Base-by-base conservation (phyloP, 768 basidiomycete species). In the Coprinopsis marcescibilis region DNA sequence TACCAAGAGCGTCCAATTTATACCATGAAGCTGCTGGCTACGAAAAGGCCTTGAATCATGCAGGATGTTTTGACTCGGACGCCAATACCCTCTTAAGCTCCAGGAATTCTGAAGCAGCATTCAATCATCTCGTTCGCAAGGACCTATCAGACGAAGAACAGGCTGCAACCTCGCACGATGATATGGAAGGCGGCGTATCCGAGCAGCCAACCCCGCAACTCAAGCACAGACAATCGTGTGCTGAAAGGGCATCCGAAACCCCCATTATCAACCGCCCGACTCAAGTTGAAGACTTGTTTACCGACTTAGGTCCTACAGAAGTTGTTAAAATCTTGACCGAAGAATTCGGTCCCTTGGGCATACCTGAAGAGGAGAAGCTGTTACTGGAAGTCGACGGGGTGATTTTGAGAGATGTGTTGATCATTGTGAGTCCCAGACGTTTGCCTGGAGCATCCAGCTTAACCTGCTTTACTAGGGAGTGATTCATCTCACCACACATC, bases 401-500 rank as follows among this genome's bases (percentile, higher is more conserved):
- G 26, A 57, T 78, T 27, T 63, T 78, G 32, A 63, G 68, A 34
- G 75, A 78, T 21, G 74, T 76, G 10, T 57, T 71, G 8, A 67
- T 78, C n/a, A 53, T 78, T 43, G 73, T 76, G 13, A 48, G 70
- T 65, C 17, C n/a, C 29, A 10, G 15, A 37, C n/a, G 10, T 20
- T 19, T n/a, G 13, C 13, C 14, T 33, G 17, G 24, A 15, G 20
- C 17, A 14, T 51, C 12, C 10, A 20, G 15, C 14, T 20, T 32
- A 15, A 36, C 15, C 38, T n/a, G 35, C 15, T 24, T 20, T 3
- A n/a, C 36, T 46, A 78, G 71, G 79, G 81, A 5, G 77, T 78
- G 25, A 63, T 83, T 14, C 81, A 83, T 57, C 58, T 84, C 15
- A 85, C 83, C 1, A 81, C 78, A 0, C 81, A 83, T 59, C 73